Conservation (phyloP, 208 protist species). For the Novymonas esmeraldas region DNA sequence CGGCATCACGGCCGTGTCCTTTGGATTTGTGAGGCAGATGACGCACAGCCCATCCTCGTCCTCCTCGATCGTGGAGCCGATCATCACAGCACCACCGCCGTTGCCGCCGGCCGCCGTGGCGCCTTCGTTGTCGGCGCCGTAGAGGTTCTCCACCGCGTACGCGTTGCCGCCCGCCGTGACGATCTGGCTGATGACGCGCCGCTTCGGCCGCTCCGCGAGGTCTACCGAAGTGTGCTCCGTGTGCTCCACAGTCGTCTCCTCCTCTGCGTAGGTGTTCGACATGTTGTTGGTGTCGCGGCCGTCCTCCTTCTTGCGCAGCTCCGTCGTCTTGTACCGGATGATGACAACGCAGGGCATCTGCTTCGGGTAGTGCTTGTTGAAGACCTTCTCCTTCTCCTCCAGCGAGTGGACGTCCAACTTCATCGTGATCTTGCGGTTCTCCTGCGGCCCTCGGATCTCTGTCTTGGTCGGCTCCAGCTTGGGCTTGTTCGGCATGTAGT, state of each 20-base stretch:
- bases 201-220: slow-evolving; percentile 70
- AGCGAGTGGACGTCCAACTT: slow-evolving; percentile 77
- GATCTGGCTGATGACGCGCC: slow-evolving; percentile 87
- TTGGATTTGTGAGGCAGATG: slow-evolving; percentile 92
- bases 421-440: slow-evolving; percentile 75
- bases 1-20: slow-evolving; percentile 93
- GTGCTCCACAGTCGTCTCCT: slow-evolving; percentile 71
- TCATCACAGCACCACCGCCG: slow-evolving; percentile 63
- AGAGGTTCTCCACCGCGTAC: slow-evolving; percentile 91
- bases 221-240: slow-evolving; percentile 91
- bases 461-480: slow-evolving; percentile 87
- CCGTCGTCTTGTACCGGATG: slow-evolving; percentile 80
- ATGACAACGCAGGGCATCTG: slow-evolving; percentile 92
- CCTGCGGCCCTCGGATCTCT: slow-evolving; percentile 65
- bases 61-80: slow-evolving; percentile 79
- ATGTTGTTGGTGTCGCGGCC: slow-evolving; percentile 24
- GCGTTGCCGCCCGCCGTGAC: slow-evolving; percentile 73
- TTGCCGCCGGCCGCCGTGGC: slow-evolving; percentile 34
- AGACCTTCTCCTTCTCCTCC: slow-evolving; percentile 84
- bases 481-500: slow-evolving; percentile 89
- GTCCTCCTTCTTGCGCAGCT: slow-evolving; percentile 56
- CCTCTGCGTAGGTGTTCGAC: slow-evolving; percentile 29
- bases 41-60: slow-evolving; percentile 91
- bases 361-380: slow-evolving; percentile 90
- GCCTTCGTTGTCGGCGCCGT: slow-evolving; percentile 76